Base-by-base conservation (phyloP, 108 stramenopile species). In the Cyclotella baltica region DNA sequence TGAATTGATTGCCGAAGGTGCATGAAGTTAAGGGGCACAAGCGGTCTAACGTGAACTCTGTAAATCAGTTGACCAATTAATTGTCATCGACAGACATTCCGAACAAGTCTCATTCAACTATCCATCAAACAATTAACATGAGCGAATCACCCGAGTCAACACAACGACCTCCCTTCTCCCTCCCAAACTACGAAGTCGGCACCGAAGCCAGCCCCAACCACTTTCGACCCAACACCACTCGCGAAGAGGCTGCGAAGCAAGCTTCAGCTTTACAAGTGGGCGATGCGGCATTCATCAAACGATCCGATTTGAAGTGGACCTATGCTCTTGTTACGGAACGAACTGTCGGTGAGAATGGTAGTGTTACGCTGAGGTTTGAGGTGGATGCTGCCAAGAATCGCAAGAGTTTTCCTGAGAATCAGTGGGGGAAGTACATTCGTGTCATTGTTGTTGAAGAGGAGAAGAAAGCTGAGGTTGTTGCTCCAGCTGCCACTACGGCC, bases 341-440 rank as follows among this genome's bases (percentile, higher is more conserved):
- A 46, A 67, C 51, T 55, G 52, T 28, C 4, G 70, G 34, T 40
- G 34, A 40, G 16, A 47, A 50, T 20, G 62, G 30, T 16, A n/a
- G n/a, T n/a, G 31, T 67, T 4, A 51, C 62, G 27, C 65, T 79
- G 62, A 63, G 78, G 43, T 79, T 79, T 57, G 71, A 79, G 18
- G 78, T 79, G 28, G 78, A 79, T 72, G 22, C n/a, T 25, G 71
- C 72, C 25, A 66, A 72, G 65, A 79, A 79, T 37, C 61, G 78
- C n/a, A 79, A 79, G 72, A 65, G 63, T 27, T 79, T 79, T 25
- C 78, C 78, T 0, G 34, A 79, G 71, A 64, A 53, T 66, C 78
- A 79, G 47, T 79, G 78, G 79, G 79, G 79, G 63, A 80, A 80
- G 72, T 80, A 80, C 63, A 80, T 80, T 52, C 79, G 79, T 38